Conservation (phyloP, 441 rosid genomes). For the Gossypium aridum region DNA sequence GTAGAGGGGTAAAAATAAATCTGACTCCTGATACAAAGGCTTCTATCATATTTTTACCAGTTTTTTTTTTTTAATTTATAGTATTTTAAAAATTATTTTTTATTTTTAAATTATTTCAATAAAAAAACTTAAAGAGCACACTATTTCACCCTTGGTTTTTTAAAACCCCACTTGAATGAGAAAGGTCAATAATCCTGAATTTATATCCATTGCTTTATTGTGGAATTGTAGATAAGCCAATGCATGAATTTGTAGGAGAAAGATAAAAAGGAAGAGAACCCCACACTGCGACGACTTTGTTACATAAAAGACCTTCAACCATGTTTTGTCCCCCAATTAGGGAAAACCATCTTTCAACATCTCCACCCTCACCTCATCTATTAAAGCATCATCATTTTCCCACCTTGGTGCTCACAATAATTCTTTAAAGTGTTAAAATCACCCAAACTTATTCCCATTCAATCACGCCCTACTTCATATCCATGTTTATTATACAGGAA, state of each 20-base stretch:
- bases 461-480: too few species aligned
- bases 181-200: background rate
- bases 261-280: background rate
- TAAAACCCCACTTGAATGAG: background rate
- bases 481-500: too few species aligned
- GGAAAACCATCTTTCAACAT: slow-evolving; percentile 20
- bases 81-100: too few species aligned
- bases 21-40: too few species aligned
- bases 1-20: too few species aligned
- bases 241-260: slow-evolving; percentile 7
- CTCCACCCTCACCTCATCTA: background rate
- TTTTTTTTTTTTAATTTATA: too few species aligned
- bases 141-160: too few species aligned
- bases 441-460: background rate
- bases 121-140: too few species aligned
- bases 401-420: slow-evolving; percentile 18
- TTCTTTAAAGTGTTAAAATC: slow-evolving; percentile 8
- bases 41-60: too few species aligned
- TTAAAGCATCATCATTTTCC: background rate
- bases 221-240: background rate
- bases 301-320: slow-evolving; percentile 18
- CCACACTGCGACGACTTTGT: slow-evolving; percentile 22
- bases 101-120: too few species aligned
- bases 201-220: background rate
- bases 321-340: slow-evolving; percentile 30